Percentiles rank a stretch among this genome's conserved stretches.
Evolutionary conservation across 2,329 filamentous ascomycete genomes (phyloP).

Genomic region (Raffaelea albimanens): DNA sequence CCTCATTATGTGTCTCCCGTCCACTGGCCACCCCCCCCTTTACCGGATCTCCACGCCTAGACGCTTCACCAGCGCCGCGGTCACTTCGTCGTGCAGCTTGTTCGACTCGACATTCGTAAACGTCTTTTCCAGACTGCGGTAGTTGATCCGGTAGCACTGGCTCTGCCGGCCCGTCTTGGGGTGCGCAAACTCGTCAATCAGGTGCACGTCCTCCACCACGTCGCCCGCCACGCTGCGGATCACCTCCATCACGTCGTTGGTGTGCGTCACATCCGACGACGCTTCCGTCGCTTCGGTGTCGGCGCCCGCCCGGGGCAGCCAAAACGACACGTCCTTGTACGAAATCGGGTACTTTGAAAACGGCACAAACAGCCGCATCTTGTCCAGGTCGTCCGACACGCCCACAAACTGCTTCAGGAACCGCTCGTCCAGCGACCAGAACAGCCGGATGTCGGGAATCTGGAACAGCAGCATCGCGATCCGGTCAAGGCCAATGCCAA

Average conservation of each 20-base stretch:
- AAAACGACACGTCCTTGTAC: constrained; percentile 90
- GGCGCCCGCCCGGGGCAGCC: constrained; percentile 49
- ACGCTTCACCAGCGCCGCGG: constrained; percentile 52
- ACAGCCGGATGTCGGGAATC: constrained; percentile 91
- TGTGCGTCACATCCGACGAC: constrained; percentile 34
- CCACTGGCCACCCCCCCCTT: neutral
- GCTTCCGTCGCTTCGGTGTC: too few relatives aligned
- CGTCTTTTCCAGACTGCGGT: constrained; percentile 84
- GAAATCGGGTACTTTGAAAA: constrained; percentile 90
- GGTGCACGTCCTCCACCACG: constrained; percentile 73
- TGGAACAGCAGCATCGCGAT: constrained; percentile 97
- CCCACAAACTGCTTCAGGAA: constrained; percentile 80
- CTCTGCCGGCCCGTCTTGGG: constrained; percentile 76
- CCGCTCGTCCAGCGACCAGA: constrained; percentile 80
- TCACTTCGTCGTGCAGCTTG: constrained; percentile 60
- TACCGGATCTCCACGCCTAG: constrained; percentile 73
- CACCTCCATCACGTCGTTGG: constrained; percentile 96
- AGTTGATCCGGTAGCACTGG: constrained; percentile 87
- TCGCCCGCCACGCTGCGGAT: constrained; percentile 76
- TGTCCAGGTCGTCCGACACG: constrained; percentile 39
- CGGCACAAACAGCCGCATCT: constrained; percentile 59
- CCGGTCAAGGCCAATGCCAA: constrained; percentile 85
- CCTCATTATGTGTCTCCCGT: too few relatives aligned
- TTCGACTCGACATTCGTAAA: constrained; percentile 78
- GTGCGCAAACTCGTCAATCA: constrained; percentile 82